Conservation (phyloP, 164 flowering plant species). For the Stephania japonica region DNA sequence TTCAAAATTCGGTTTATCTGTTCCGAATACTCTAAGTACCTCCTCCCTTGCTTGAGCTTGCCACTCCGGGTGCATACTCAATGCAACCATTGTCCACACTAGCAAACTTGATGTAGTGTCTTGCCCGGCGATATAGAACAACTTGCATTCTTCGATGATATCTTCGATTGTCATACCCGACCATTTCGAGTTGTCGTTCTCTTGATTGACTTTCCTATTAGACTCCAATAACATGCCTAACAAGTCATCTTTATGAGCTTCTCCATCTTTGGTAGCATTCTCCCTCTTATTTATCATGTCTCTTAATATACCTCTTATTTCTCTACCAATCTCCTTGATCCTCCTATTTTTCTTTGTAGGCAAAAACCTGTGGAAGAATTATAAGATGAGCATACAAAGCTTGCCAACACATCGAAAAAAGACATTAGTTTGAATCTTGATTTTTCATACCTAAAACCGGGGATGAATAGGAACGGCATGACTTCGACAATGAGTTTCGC, state of each 20-base stretch:
- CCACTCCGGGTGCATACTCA: conserved; percentile 16
- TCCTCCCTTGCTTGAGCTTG: conserved; percentile 17
- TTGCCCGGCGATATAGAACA: no score
- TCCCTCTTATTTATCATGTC: conserved; percentile 9
- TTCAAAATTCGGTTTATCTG: conserved; percentile 13
- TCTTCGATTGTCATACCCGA: conserved; percentile 12
- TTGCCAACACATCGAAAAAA: no score
- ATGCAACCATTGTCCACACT: no score
- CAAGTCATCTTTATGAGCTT: conserved; percentile 16
- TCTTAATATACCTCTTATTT: conserved; percentile 3
- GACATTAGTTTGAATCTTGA: neutral
- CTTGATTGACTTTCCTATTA: conserved; percentile 9
- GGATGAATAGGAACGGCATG: conserved; percentile 10
- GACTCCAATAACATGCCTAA: conserved; percentile 1
- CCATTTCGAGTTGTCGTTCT: neutral
- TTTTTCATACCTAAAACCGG: conserved; percentile 28
- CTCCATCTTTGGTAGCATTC: conserved; percentile 12
- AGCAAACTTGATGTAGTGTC: no score
- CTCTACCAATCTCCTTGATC: conserved; percentile 15
- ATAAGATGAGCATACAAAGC: no score
- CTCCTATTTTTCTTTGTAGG: conserved; percentile 23
- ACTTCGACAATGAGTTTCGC: conserved; percentile 9
- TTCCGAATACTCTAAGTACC: conserved; percentile 14
- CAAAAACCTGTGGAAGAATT: conserved; percentile 15
- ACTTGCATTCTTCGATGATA: neutral